Evolutionary conservation across 768 basidiomycete genomes (phyloP).

Genomic region (Russula abietina): DNA sequence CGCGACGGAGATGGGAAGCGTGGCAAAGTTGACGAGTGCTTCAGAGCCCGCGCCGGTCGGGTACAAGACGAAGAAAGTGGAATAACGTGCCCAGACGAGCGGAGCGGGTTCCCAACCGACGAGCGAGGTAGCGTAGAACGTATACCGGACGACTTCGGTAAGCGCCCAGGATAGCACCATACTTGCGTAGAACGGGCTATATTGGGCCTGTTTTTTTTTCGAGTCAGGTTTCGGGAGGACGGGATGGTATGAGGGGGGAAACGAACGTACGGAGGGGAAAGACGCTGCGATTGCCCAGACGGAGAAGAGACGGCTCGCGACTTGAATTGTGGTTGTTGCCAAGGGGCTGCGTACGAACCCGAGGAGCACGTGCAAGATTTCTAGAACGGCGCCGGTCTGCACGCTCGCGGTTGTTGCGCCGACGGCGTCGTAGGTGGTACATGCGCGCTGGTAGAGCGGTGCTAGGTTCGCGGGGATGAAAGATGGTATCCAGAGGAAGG

Average conservation of each 20-base stretch:
- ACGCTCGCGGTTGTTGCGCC: conserved; percentile 61
- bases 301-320: conserved; percentile 71
- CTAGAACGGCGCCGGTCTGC: conserved; percentile 78
- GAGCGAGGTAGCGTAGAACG: conserved; percentile 73
- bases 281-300: conserved; percentile 78
- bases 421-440: conserved; percentile 55
- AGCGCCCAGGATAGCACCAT: conserved; percentile 93
- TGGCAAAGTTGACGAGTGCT: conserved; percentile 73
- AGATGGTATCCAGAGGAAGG: conserved; percentile 30
- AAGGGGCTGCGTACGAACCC: conserved; percentile 77
- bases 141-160: conserved; percentile 88
- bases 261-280: conserved; percentile 49
- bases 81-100: conserved; percentile 77
- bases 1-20: conserved; percentile 49
- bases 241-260: background rate
- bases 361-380: conserved; percentile 73
- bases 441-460: conserved; percentile 45
- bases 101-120: conserved; percentile 43
- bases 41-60: conserved; percentile 89
- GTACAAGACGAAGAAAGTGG: conserved; percentile 91
- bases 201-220: conserved; percentile 44
- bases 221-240: background rate
- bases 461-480: conserved; percentile 37
- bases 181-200: conserved; percentile 74
- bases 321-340: conserved; percentile 70